phyloP scores from a whole-genome alignment of 2,329 filamentous ascomycete species.

The Colletotrichum sp. region DNA sequence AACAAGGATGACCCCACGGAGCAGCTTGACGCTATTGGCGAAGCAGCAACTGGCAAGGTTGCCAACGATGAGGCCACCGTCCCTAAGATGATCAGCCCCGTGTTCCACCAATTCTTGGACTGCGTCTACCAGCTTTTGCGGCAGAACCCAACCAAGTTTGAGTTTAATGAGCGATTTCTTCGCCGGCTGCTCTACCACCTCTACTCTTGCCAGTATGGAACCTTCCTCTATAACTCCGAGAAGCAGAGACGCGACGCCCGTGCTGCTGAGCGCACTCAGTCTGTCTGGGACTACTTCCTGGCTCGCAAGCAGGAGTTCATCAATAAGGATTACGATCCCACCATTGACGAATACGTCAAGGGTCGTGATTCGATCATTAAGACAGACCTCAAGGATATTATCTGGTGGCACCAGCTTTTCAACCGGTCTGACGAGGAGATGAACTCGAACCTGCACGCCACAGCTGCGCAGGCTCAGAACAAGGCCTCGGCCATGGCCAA shows the following conservation, averaged over 20 bases:
- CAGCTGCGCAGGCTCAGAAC: slow-evolving; percentile 53
- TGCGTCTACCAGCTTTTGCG: slow-evolving; percentile 88
- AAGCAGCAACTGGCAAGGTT: slow-evolving; percentile 42
- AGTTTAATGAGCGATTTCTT: slow-evolving; percentile 95
- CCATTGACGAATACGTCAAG: slow-evolving; percentile 78
- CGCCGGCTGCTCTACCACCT: slow-evolving; percentile 89
- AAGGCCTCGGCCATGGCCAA: slow-evolving; percentile 32
- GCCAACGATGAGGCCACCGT: slow-evolving; percentile 72
- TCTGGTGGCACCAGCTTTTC: slow-evolving; percentile 94
- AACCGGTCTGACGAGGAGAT: slow-evolving; percentile 89
- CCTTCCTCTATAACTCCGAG: slow-evolving; percentile 94
- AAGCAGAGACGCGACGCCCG: slow-evolving; percentile 79
- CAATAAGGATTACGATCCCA: slow-evolving; percentile 78
- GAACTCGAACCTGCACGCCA: slow-evolving; percentile 72
- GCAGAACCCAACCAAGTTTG: slow-evolving; percentile 87
- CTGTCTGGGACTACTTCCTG: slow-evolving; percentile 96
- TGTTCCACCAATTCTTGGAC: slow-evolving; percentile 98
- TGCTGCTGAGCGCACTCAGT: slow-evolving; percentile 75
- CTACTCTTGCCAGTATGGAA: slow-evolving; percentile 96
- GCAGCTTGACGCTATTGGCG: slow-evolving; percentile 52
- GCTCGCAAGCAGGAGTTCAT: slow-evolving; percentile 80
- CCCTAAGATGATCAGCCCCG: slow-evolving; percentile 90
- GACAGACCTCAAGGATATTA: slow-evolving; percentile 76
- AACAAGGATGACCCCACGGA: slow-evolving; percentile 66
- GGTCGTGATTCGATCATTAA: slow-evolving; percentile 86